These are phyloP conservation scores for Pleurotus pulmonarius DNA, from an alignment of 768 basidiomycete species.

Conservation along the genomic window DNA sequence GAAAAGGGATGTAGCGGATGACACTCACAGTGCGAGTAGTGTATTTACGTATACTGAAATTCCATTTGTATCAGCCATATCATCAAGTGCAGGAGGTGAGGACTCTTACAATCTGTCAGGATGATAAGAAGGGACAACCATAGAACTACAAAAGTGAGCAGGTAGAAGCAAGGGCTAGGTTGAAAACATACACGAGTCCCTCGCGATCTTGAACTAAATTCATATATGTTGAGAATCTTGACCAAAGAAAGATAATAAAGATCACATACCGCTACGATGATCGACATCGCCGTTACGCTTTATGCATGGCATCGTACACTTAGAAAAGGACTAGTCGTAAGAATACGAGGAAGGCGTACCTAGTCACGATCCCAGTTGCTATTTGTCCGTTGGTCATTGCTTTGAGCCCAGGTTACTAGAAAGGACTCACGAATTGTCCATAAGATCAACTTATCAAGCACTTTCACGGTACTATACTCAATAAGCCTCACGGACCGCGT, in stretches of 20 bases:
- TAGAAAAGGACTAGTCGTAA: neutral
- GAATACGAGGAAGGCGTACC: neutral
- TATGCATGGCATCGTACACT: neutral
- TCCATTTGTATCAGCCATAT: neutral
- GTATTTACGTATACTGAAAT: conserved; percentile 3
- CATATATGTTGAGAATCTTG: too few species aligned
- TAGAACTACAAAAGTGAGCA: neutral
- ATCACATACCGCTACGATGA: neutral
- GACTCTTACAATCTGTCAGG: neutral
- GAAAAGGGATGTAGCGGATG: neutral
- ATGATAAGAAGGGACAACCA: conserved; percentile 2
- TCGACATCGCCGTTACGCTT: neutral
- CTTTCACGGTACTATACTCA: neutral
- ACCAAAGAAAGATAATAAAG: too few species aligned
- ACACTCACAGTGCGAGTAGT: conserved; percentile 2
- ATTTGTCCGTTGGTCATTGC: neutral
- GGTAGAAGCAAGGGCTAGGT: neutral
- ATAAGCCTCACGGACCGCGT: neutral
- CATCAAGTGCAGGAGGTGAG: neutral
- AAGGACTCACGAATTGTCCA: neutral
- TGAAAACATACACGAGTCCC: neutral
- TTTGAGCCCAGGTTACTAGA: neutral
- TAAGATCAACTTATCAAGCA: conserved; percentile 5
- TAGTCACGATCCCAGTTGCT: neutral
- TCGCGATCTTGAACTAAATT: neutral